Evolutionary conservation across 2,329 filamentous ascomycete species (phyloP).

Genomic region (Dactylellina cionopaga): DNA sequence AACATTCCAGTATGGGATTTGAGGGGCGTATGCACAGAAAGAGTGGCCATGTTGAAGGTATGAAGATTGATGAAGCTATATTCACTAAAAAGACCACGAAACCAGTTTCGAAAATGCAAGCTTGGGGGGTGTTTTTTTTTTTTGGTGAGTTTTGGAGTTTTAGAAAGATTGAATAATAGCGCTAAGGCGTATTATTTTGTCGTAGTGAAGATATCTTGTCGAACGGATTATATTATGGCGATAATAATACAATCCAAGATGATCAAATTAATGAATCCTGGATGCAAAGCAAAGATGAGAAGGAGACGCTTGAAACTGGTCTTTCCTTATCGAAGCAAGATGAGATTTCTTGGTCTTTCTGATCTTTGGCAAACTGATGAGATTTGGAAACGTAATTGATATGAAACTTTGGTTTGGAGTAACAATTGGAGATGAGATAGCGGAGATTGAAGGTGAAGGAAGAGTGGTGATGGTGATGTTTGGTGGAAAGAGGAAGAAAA

Average conservation of each 20-base stretch:
- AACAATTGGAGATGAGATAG: slow-evolving; percentile 7
- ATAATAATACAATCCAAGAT: slow-evolving; percentile 53
- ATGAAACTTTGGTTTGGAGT: slow-evolving; percentile 14
- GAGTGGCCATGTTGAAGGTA: slow-evolving; percentile 83
- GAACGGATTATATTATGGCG: slow-evolving; percentile 53
- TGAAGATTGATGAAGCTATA: slow-evolving; percentile 54
- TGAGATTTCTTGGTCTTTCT: slow-evolving; percentile 2
- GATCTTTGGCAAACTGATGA: slow-evolving; percentile 12
- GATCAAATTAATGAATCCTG: slow-evolving; percentile 53
- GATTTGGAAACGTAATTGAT: slow-evolving; percentile 8
- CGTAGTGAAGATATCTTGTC: slow-evolving; percentile 48
- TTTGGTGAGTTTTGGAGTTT: background rate
- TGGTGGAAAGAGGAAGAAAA: slow-evolving; percentile 17
- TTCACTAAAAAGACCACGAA: slow-evolving; percentile 30
- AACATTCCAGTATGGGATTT: slow-evolving; percentile 96
- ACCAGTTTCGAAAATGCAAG: slow-evolving; percentile 28
- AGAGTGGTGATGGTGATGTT: slow-evolving; percentile 14
- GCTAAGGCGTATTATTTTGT: slow-evolving; percentile 34
- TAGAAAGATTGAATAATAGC: background rate
- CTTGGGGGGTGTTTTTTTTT: slow-evolving; percentile 6
- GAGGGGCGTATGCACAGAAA: slow-evolving; percentile 84
- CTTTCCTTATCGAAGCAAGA: slow-evolving; percentile 4
- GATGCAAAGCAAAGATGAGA: slow-evolving; percentile 28
- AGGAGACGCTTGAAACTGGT: slow-evolving; percentile 5
- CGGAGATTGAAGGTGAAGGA: background rate